These are phyloP conservation scores for Agrocybe chaxingu DNA, from an alignment of 768 basidiomycete species.

Conservation along the genomic window DNA sequence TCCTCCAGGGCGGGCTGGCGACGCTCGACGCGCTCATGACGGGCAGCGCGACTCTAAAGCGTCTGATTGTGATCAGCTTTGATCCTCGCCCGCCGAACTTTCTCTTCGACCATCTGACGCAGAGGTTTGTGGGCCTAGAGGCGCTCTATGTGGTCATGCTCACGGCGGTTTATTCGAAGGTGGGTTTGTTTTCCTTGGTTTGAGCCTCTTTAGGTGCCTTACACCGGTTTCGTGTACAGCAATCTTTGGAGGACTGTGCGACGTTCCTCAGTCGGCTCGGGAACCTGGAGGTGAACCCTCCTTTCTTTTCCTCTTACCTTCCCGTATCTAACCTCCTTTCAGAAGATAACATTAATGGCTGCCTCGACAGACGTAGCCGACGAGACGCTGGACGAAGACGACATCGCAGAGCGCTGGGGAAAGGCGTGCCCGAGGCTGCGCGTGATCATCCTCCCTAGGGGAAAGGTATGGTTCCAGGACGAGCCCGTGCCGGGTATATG, in stretches of 20 bases:
- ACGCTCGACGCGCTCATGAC: constrained; percentile 7
- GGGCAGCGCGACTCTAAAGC: constrained; percentile 5
- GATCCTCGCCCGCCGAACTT: constrained; percentile 41
- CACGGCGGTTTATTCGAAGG: constrained; percentile 44
- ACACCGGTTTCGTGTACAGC: constrained; percentile 22
- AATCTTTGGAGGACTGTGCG: constrained; percentile 37
- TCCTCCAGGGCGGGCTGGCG: constrained; percentile 4
- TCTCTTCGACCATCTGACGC: constrained; percentile 45
- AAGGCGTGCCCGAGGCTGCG: constrained; percentile 54
- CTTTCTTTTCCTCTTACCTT: not conserved
- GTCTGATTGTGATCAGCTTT: constrained; percentile 59
- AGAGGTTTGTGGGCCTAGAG: constrained; percentile 47
- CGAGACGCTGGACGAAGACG: constrained; percentile 39
- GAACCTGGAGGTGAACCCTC: constrained; percentile 23
- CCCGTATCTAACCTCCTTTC: not conserved
- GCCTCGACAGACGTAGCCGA: constrained; percentile 6
- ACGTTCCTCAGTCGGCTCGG: constrained; percentile 40
- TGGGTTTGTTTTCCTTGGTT: constrained; percentile 21
- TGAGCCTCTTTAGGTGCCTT: too few relatives aligned
- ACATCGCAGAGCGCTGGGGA: constrained; percentile 54
- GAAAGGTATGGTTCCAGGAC: constrained; percentile 56
- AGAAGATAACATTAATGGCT: constrained; percentile 64
- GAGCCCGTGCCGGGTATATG: too few relatives aligned
- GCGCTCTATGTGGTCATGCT: constrained; percentile 61
- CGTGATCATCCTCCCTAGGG: constrained; percentile 64